phyloP scores from a whole-genome alignment of 345 rosid species.

The Hirschfeldia incana region DNA sequence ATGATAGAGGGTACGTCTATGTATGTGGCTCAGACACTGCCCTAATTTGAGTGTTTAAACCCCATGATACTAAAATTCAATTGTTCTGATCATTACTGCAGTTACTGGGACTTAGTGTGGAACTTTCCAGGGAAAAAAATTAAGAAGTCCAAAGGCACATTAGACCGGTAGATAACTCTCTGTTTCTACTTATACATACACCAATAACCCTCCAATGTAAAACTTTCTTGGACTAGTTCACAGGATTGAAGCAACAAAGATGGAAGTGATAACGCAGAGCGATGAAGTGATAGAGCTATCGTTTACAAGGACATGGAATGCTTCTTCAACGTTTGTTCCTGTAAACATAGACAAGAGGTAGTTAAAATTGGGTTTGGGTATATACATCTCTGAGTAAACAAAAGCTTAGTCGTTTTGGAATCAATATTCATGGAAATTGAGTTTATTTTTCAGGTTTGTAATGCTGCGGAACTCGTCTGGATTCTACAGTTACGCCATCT shows the following conservation, averaged over 20 bases:
- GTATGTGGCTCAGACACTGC: neutral
- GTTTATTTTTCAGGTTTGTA: slow-evolving; percentile 54
- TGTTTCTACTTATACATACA: neutral
- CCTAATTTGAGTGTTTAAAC: neutral
- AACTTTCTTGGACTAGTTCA: slow-evolving; percentile 11
- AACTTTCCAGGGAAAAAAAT: slow-evolving; percentile 36
- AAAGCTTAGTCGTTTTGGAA: neutral
- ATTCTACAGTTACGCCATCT: slow-evolving; percentile 77
- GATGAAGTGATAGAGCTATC: slow-evolving; percentile 67
- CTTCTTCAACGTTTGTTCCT: slow-evolving; percentile 52
- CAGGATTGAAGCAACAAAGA: slow-evolving; percentile 64
- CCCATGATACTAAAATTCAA: neutral
- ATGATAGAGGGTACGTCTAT: slow-evolving; percentile 67
- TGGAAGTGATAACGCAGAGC: slow-evolving; percentile 47
- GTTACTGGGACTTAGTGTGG: slow-evolving; percentile 29
- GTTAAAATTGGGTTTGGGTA: neutral
- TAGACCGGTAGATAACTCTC: slow-evolving; percentile 23
- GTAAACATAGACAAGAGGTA: slow-evolving; percentile 72
- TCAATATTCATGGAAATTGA: neutral
- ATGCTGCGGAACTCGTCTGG: slow-evolving; percentile 77
- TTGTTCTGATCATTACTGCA: neutral
- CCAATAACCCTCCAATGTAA: neutral
- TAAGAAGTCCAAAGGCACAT: slow-evolving; percentile 39
- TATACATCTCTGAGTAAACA: neutral
- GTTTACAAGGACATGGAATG: slow-evolving; percentile 57